These are phyloP conservation scores for Guyanaporus albipodus DNA, from an alignment of 768 basidiomycete genomes.

Conservation along the genomic window DNA sequence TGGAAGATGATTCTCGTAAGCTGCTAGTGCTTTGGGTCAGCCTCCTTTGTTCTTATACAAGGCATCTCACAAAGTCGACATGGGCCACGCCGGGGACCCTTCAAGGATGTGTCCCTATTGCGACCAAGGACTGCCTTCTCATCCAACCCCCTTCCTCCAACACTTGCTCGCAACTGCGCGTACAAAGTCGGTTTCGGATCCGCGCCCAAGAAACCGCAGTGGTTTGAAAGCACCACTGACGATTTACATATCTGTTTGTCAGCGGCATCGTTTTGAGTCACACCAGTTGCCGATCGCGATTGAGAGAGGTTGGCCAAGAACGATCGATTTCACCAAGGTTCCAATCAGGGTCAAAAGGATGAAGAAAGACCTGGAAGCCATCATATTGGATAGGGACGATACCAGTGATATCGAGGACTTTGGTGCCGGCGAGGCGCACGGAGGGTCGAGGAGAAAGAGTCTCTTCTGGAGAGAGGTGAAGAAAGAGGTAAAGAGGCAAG, in stretches of 20 bases:
- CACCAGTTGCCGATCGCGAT: constrained; percentile 69
- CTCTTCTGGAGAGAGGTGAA: constrained; percentile 69
- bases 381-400: constrained; percentile 47
- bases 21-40: neutral
- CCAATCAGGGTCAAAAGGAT: constrained; percentile 51
- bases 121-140: constrained; percentile 60
- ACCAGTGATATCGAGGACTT: constrained; percentile 19
- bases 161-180: constrained; percentile 49
- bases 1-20: constrained; percentile 44
- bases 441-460: constrained; percentile 38
- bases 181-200: constrained; percentile 53
- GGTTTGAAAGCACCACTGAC: constrained; percentile 53
- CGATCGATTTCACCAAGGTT: constrained; percentile 60
- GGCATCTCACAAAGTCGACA: constrained; percentile 40
- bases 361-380: constrained; percentile 40
- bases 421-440: neutral
- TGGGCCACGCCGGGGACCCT: constrained; percentile 55
- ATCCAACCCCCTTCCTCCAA: constrained; percentile 57
- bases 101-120: constrained; percentile 77
- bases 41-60: neutral
- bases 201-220: constrained; percentile 63
- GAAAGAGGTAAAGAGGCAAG: constrained; percentile 59
- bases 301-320: constrained; percentile 70
- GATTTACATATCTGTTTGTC: constrained; percentile 64
- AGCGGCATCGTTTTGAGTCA: constrained; percentile 75